Evolutionary conservation across 2,329 filamentous ascomycete species (phyloP), one percentile per base, ranked within the genome.

Genomic region (Ambrosiella beaveri): DNA sequence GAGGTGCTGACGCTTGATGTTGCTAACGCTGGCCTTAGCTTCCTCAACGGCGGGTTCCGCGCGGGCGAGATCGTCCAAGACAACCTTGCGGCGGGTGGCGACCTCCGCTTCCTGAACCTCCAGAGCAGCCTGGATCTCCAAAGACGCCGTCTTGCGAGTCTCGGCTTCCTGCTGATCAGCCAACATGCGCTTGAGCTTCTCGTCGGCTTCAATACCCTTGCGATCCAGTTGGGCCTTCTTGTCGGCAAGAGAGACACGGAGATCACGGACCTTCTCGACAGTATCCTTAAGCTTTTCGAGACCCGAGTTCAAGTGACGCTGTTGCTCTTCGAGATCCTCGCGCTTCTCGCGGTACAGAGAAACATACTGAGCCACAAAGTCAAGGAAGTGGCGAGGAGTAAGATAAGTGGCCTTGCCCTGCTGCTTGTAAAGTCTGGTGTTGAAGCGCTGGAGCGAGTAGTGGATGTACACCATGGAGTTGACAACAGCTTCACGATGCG

Each of bases 391-490:
- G 51, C 93, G 84, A 51, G 93, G 93, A 9, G 94, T 98, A 59
- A 98, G 81, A 74, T 87, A 97, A 0, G 93, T 97, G 37, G 85
- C 79, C 71, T 86, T 89, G 69, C 88, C 89, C 72, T 97, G 93
- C 68, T 97, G 93, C 68, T 88, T 93, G 62, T 86, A 80, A 27
- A 98, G 75, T 65, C 88, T 90, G 64, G 79, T 75, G 67, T 98
- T 98, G 77, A 96, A 94, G 55, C 80, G 79, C 62, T 91, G 88
- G 54, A 98, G 74, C 1, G 93, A 98, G 72, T 97, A 89, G 68
- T 99, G 93, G 17, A 98, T 91, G 66, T 95, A 94, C 2, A 99
- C 94, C 93, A 99, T 98, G 0, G 90, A 86, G 68, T 99, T 99
- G 70, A 98, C 81, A 52, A 99, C 84, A 2, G 90, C 81, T 69